phyloP scores from a whole-genome alignment of 1,284 basidiomycete genomes.

The Trichosporon coremiiforme region DNA sequence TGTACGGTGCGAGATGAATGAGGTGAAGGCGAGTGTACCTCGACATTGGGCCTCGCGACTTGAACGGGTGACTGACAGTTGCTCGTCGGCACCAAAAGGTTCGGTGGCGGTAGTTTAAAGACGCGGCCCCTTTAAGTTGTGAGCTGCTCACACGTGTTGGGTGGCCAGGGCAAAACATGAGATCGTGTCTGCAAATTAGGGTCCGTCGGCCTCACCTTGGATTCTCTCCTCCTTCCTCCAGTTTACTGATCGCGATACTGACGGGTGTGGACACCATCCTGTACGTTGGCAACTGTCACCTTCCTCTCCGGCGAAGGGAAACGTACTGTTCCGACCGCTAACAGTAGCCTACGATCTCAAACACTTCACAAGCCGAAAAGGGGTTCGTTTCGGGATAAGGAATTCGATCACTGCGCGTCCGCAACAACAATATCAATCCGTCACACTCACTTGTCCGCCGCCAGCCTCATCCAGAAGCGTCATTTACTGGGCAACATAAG shows the following conservation, averaged over 20 bases:
- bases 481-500: neutral
- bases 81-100: neutral
- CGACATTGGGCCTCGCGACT: neutral
- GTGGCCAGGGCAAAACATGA: conserved; percentile 8
- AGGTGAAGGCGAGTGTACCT: neutral
- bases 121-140: neutral
- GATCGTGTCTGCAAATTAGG: conserved; percentile 1
- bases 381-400: neutral
- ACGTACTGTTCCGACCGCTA: neutral
- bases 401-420: neutral
- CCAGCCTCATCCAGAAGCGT: neutral
- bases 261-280: neutral
- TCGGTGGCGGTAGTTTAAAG: neutral
- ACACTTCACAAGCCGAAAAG: neutral
- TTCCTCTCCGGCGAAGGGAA: neutral
- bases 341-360: neutral
- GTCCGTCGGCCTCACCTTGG: conserved; percentile 7
- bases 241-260: conserved; percentile 9
- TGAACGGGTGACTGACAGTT: neutral
- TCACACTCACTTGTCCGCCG: neutral
- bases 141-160: neutral
- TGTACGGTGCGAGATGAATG: neutral
- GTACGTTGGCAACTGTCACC: neutral
- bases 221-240: conserved; percentile 17
- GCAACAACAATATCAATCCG: conserved; percentile 1